A percentile compares a stretch with the other conserved stretches of the same genome.
These are phyloP conservation scores for Boletus pseudo-olivaceus DNA, from an alignment of 768 basidiomycete genomes.

Conservation along the genomic window DNA sequence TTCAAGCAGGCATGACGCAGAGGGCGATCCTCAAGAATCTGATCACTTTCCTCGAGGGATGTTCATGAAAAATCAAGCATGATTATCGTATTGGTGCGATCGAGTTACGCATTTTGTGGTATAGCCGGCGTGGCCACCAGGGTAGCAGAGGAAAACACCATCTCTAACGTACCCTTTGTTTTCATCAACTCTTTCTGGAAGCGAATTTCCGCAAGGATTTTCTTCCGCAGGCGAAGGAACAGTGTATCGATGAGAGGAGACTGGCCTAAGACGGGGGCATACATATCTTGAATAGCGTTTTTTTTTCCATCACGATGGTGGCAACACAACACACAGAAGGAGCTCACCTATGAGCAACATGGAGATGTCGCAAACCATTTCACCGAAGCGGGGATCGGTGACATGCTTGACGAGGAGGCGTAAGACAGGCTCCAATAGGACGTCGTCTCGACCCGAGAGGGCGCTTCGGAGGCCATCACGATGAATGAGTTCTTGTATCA, in stretches of 20 bases:
- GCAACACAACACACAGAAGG: not conserved
- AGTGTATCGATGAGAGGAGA: constrained; percentile 89
- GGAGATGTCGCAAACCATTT: constrained; percentile 78
- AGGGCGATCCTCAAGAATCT: constrained; percentile 67
- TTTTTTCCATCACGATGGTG: constrained; percentile 4
- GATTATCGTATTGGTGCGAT: not conserved
- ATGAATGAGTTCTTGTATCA: constrained; percentile 90
- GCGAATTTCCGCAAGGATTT: constrained; percentile 78
- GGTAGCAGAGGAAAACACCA: constrained; percentile 70
- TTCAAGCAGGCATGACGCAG: constrained; percentile 46
- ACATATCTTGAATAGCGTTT: constrained; percentile 65
- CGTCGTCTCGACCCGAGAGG: constrained; percentile 87
- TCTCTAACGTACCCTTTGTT: constrained; percentile 83
- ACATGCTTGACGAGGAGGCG: constrained; percentile 81
- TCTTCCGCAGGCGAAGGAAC: constrained; percentile 76
- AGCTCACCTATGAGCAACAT: constrained; percentile 77
- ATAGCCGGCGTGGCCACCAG: constrained; percentile 25
- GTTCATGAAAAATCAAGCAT: constrained; percentile 11
- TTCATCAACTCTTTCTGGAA: constrained; percentile 86
- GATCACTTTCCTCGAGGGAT: constrained; percentile 54
- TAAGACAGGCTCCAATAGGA: constrained; percentile 89
- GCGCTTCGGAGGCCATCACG: constrained; percentile 86
- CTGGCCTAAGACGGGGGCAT: constrained; percentile 87
- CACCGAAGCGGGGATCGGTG: constrained; percentile 89
- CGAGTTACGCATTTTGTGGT: constrained; percentile 16